A percentile compares a stretch with the other conserved stretches of the same genome.
Conservation (phyloP, 2,329 filamentous ascomycete species). For the Drechslerella dactyloides region DNA sequence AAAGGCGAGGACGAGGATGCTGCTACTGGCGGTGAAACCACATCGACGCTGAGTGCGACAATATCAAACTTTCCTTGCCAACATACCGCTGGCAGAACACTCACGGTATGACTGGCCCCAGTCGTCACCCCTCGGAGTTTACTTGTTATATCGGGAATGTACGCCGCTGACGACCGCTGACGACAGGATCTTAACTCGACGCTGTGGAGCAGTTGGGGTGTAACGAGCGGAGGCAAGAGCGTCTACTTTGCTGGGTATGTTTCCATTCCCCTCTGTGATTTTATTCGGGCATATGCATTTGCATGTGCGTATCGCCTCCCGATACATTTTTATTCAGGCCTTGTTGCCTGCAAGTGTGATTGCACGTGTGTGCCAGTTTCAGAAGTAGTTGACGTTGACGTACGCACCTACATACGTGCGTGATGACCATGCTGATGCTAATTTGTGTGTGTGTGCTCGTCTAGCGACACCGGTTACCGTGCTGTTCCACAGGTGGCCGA, state of each 20-base stretch:
- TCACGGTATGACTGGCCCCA: slow-evolving; percentile 36
- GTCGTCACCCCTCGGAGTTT: slow-evolving; percentile 12
- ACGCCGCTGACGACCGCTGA: slow-evolving; percentile 59
- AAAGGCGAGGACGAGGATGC: slow-evolving; percentile 36
- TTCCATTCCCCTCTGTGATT: background rate
- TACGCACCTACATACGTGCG: too few species aligned
- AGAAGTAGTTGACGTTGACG: slow-evolving; percentile 11
- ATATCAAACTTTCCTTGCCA: slow-evolving; percentile 84
- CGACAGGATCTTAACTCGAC: slow-evolving; percentile 71
- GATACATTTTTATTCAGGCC: background rate
- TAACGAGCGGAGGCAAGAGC: slow-evolving; percentile 75
- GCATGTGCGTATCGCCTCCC: too few species aligned
- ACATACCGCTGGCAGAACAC: slow-evolving; percentile 66
- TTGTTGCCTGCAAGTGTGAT: too few species aligned
- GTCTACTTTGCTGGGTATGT: slow-evolving; percentile 75
- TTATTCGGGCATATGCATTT: too few species aligned
- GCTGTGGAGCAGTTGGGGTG: slow-evolving; percentile 86
- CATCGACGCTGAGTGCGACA: slow-evolving; percentile 67
- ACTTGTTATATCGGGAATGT: slow-evolving; percentile 21
- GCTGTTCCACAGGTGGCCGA: slow-evolving; percentile 70
- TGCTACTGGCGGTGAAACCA: slow-evolving; percentile 42
- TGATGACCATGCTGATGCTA: slow-evolving; percentile 38
- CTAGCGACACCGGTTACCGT: slow-evolving; percentile 88
- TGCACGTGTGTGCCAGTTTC: slow-evolving; percentile 32
- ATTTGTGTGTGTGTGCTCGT: slow-evolving; percentile 48